Evolutionary conservation across 345 rosid species (phyloP), one percentile per base, ranked within the genome.

Genomic region (Eucalyptus sp.): DNA sequence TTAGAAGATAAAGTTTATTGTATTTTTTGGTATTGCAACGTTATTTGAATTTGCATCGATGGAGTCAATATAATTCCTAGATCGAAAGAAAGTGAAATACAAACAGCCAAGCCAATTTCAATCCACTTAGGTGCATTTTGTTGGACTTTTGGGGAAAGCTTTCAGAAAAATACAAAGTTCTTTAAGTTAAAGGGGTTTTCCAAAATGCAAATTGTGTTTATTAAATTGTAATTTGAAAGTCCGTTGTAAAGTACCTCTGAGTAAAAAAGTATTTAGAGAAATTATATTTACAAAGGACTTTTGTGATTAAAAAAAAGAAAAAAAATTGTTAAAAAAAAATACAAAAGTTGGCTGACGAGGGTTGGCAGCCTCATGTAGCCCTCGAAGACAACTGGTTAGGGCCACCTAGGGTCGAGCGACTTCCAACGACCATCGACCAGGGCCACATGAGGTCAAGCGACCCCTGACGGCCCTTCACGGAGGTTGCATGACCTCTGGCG

Each of bases 401-500:
- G 58, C 25, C 2, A 18, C 58, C 58, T 52, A 18, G 4, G 58
- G 10, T 52, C 24, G 0, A 20, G 25, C 25, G 5, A 52, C 58
- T 52, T 52, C 5, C 4, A 3, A 0, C 0, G 2, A 52, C 58
- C 24, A 18, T 18, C 10, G 1, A 52, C 0, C 0, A 52, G 24
- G 2, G 58, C 24, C 58, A 52, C 58, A 18, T 7, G 24, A 52
- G 58, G 58, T 52, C 5, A 0, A 3, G 24, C 1, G 10, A 52
- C 24, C 10, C 10, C 0, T 52, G 0, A 52, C 0, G 0, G 5
- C 58, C 25, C 25, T 52, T 52, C 58, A 8, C 22, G 0, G 1
- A 52, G 58, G 58, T 52, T 2, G 5, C 2, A 0, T 52, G 25
- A 52, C 58, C 58, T 52, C 0, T 18, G 10, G 2, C 1, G 10